Base-by-base conservation (phyloP, 2,329 filamentous ascomycete species). In the Sporothrix inflata region DNA sequence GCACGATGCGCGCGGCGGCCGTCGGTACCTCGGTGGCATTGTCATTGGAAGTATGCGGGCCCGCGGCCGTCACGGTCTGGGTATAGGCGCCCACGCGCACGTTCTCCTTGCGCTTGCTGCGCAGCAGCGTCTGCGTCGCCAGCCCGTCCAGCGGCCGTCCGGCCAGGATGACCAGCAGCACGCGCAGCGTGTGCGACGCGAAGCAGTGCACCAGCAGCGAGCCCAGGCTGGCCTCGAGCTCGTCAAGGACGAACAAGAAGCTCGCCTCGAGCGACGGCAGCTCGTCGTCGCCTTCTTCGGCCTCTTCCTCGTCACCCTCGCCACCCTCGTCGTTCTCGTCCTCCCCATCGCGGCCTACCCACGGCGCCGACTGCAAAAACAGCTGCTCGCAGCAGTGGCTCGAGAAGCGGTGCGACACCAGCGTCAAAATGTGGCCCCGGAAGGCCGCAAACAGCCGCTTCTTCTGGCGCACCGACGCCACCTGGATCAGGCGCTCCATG, bases 321-420 rank as follows among this genome's bases (percentile, higher is more conserved):
- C 84, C 81, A 16, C 40, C 81, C 2, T 40, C 74, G 4, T 82
- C 79, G 60, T 84, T 84, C 27, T 84, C 84, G 24, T 80, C 80
- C 3, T 71, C 75, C 27, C 85, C 78, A 69, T 82, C 81, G 2
- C 82, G 81, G 80, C 12, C 83, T 80, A 69, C 84, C 81, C 84
- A 60, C 79, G 87, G 75, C 79, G 94, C 94, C 1, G 93, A 92
- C 75, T 92, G 89, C 66, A 94, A 85, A 80, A 99, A 98, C 42
- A 99, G 86, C 34, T 93, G 93, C 83, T 99, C 96, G 80, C 94
- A 98, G 82, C 95, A 98, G 84, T 99, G 96, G 74, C 94, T 97
- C 5, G 96, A 96, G 78, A 99, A 99, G 21, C 96, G 92, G 82
- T 99, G 96, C 80, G 97, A 94, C 69, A 98, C 90, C 38, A 99